Conservation (phyloP, 1,284 basidiomycete genomes). For the Sphaerobolus stellatus region DNA sequence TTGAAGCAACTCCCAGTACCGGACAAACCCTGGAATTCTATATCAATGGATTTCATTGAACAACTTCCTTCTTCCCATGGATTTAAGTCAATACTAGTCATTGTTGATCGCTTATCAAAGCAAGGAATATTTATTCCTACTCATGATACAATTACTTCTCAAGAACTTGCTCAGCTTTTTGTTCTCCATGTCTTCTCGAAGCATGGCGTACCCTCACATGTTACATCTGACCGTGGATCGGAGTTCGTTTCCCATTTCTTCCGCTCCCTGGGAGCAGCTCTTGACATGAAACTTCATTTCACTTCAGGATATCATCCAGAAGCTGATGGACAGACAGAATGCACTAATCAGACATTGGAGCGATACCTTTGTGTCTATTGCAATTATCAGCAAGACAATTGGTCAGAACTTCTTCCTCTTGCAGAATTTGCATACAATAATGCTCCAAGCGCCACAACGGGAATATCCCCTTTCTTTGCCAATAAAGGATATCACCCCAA, state of each 20-base stretch:
- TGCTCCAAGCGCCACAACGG: neutral
- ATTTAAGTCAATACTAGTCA: conserved; percentile 33
- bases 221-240: conserved; percentile 31
- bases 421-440: conserved; percentile 41
- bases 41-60: conserved; percentile 34
- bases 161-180: conserved; percentile 28
- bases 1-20: conserved; percentile 35
- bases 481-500: conserved; percentile 37
- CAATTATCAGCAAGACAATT: conserved; percentile 17
- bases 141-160: neutral
- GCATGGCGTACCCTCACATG: conserved; percentile 27
- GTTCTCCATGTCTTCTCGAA: conserved; percentile 29
- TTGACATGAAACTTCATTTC: neutral
- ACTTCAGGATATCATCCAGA: conserved; percentile 35
- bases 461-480: conserved; percentile 42
- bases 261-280: neutral
- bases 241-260: conserved; percentile 25
- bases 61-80: conserved; percentile 24
- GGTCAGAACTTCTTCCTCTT: conserved; percentile 36
- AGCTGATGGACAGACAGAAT: conserved; percentile 18
- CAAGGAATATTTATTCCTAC: conserved; percentile 5
- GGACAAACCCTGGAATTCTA: conserved; percentile 35
- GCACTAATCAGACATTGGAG: conserved; percentile 42
- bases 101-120: conserved; percentile 36
- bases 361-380: conserved; percentile 39